Conservation (phyloP, 2,329 filamentous ascomycete species). For the Magnaporthiopsis poae region DNA sequence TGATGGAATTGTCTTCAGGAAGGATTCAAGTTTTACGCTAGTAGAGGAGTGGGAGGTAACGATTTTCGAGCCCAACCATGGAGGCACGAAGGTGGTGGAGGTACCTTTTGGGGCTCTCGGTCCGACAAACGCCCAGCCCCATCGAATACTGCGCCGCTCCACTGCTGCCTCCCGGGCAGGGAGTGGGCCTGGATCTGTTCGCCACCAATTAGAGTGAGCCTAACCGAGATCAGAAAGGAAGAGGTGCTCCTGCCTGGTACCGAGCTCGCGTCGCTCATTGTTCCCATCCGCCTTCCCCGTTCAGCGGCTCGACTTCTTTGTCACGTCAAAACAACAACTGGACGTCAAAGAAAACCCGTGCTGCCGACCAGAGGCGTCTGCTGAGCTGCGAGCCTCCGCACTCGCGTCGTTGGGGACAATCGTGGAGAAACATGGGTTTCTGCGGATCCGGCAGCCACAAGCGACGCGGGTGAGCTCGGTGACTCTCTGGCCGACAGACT, state of each 20-base stretch:
- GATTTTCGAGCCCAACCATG: not conserved
- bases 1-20: too few relatives aligned
- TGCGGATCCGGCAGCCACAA: slow-evolving; percentile 6
- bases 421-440: slow-evolving; percentile 2
- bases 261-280: not conserved
- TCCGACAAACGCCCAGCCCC: not conserved
- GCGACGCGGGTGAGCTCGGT: slow-evolving; percentile 14
- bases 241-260: not conserved
- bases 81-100: not conserved
- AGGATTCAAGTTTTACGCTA: too few relatives aligned
- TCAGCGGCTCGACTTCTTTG: too few relatives aligned
- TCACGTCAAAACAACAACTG: too few relatives aligned
- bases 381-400: not conserved
- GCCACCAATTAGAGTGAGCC: not conserved
- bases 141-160: not conserved
- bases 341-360: not conserved
- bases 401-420: not conserved
- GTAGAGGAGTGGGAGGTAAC: not conserved
- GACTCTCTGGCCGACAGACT: slow-evolving; percentile 19
- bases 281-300: not conserved
- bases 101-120: not conserved
- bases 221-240: not conserved
- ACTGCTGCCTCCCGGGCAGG: not conserved
- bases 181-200: not conserved
- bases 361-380: not conserved